Evolutionary conservation across 2,329 filamentous ascomycete genomes (phyloP).

Genomic region (Beauveria sp.): DNA sequence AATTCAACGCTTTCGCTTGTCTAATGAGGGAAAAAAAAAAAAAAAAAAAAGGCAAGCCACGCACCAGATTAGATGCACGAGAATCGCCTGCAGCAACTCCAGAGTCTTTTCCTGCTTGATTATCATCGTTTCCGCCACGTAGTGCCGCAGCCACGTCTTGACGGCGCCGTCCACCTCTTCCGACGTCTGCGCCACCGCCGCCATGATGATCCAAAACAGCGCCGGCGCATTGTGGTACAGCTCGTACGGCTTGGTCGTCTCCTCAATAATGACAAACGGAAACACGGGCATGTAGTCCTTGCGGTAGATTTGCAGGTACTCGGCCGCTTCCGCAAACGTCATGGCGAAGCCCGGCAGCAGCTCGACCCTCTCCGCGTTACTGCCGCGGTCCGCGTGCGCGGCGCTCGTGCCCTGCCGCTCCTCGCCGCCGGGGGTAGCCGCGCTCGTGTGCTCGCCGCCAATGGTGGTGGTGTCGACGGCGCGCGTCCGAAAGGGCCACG

Average conservation of each 20-base stretch:
- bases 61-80: slow-evolving; percentile 25
- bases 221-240: slow-evolving; percentile 21
- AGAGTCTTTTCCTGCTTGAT: slow-evolving; percentile 21
- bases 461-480: not conserved
- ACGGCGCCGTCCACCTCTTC: slow-evolving; percentile 19
- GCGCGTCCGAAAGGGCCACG: not conserved
- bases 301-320: slow-evolving; percentile 21
- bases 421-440: not conserved
- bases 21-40: not conserved
- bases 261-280: slow-evolving; percentile 24
- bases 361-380: not conserved
- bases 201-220: slow-evolving; percentile 25
- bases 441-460: no score
- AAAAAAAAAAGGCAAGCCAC: not conserved
- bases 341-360: slow-evolving; percentile 23
- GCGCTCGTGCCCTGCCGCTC: not conserved
- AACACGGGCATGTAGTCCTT: slow-evolving; percentile 21
- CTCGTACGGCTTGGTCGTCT: slow-evolving; percentile 17
- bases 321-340: slow-evolving; percentile 22
- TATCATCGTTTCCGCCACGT: slow-evolving; percentile 22
- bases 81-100: slow-evolving; percentile 23
- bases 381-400: not conserved
- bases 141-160: slow-evolving; percentile 21
- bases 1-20: no score
- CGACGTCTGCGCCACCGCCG: slow-evolving; percentile 20